Percentiles rank a stretch among this genome's conserved stretches.
Evolutionary conservation across 2,329 filamentous ascomycete genomes (phyloP).

Genomic region (Bipolaris zeicola): DNA sequence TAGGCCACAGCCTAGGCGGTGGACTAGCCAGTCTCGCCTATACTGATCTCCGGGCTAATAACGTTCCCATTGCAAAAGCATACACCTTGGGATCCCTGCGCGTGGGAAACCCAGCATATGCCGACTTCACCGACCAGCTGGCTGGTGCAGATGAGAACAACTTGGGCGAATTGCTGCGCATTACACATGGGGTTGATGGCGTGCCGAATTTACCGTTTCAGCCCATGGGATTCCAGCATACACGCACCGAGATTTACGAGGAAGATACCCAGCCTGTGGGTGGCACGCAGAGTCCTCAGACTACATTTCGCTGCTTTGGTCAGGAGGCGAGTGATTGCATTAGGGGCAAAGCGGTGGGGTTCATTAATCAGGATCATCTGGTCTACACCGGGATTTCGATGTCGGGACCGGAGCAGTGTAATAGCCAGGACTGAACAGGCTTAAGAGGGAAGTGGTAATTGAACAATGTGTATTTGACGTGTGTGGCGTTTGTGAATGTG

Average conservation of each 20-base stretch:
- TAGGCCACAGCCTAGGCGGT: constrained; percentile 71
- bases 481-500: no score
- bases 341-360: constrained; percentile 6
- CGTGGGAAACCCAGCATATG: constrained; percentile 63
- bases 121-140: constrained; percentile 54
- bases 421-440: no score
- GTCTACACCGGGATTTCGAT: constrained; percentile 20
- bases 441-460: no score
- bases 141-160: constrained; percentile 50
- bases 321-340: constrained; percentile 25
- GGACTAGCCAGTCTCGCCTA: constrained; percentile 64
- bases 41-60: constrained; percentile 17
- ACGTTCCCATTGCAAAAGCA: constrained; percentile 7
- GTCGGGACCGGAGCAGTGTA: neutral
- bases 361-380: constrained; percentile 21
- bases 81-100: constrained; percentile 61
- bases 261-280: neutral
- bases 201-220: constrained; percentile 68
- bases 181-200: constrained; percentile 70
- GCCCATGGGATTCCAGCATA: constrained; percentile 66
- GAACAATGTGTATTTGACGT: no score
- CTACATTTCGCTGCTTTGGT: constrained; percentile 22
- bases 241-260: constrained; percentile 67
- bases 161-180: constrained; percentile 61
- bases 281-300: constrained; percentile 12